phyloP scores from a whole-genome alignment of 495 filamentous ascomycete species.

The Penicillium alfredii region DNA sequence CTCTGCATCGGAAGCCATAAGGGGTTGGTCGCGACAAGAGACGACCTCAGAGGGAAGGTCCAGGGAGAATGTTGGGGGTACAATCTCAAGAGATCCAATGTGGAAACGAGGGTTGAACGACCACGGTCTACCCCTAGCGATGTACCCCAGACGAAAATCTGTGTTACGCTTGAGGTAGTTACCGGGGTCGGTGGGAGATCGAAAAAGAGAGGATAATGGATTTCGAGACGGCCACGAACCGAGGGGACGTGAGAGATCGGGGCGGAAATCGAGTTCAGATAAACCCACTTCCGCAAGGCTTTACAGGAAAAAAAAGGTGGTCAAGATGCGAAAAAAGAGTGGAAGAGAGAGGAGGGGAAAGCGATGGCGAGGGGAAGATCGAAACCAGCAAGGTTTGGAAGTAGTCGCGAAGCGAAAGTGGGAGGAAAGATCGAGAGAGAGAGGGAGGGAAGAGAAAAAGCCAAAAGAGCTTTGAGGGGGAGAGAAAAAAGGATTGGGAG shows the following conservation, averaged over 20 bases:
- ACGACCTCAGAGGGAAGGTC: conserved; percentile 15
- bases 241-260: conserved; percentile 4
- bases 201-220: conserved; percentile 10
- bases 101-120: conserved; percentile 20
- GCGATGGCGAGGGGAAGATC: conserved; percentile 2
- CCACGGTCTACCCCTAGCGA: conserved; percentile 43
- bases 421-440: background rate
- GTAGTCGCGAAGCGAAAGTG: too few species aligned
- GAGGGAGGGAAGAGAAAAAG: conserved; percentile 10
- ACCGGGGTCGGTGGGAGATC: conserved; percentile 22
- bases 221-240: conserved; percentile 7
- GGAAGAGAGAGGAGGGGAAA: conserved; percentile 5
- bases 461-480: conserved; percentile 10
- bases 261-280: too few species aligned
- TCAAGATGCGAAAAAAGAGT: background rate
- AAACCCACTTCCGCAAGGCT: too few species aligned
- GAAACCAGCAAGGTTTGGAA: too few species aligned
- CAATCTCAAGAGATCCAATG: conserved; percentile 4
- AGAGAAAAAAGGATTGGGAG: conserved; percentile 11
- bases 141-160: conserved; percentile 39
- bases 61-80: too few species aligned
- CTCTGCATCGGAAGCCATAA: conserved; percentile 38
- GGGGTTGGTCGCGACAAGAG: conserved; percentile 19
- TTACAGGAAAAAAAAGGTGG: background rate
- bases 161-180: conserved; percentile 44